Evolutionary conservation across 768 basidiomycete genomes (phyloP).

Genomic region (Ramaria rubella): DNA sequence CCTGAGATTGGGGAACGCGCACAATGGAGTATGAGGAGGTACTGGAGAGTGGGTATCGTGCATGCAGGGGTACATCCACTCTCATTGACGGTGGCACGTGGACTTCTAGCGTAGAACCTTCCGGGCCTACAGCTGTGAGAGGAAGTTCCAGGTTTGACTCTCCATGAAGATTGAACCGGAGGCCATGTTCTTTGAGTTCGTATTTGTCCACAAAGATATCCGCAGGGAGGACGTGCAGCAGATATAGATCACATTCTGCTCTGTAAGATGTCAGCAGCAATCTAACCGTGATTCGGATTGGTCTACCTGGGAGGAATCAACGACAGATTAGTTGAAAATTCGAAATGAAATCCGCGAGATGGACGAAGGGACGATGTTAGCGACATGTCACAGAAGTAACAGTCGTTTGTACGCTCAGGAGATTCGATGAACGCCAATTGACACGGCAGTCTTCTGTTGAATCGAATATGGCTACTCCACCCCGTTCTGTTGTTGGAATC

Average conservation of each 20-base stretch:
- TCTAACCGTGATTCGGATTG: too few species aligned
- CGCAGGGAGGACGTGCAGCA: conserved; percentile 32
- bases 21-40: conserved; percentile 18
- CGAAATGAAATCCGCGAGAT: not conserved
- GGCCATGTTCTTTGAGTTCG: conserved; percentile 31
- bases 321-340: not conserved
- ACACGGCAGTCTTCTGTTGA: conserved; percentile 44
- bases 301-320: too few species aligned
- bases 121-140: conserved; percentile 28
- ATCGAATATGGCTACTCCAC: conserved; percentile 73
- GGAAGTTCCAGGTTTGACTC: conserved; percentile 39
- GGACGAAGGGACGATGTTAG: not conserved
- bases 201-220: conserved; percentile 39
- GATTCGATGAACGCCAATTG: conserved; percentile 64
- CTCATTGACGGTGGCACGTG: conserved; percentile 18
- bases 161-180: conserved; percentile 30
- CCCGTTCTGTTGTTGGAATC: conserved; percentile 80
- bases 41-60: conserved; percentile 31
- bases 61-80: conserved; percentile 38
- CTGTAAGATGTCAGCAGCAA: not conserved
- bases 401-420: conserved; percentile 57
- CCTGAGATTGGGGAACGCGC: conserved; percentile 22
- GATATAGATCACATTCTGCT: conserved; percentile 25
- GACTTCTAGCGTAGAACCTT: conserved; percentile 26
- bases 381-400: conserved; percentile 2